These are phyloP conservation scores for Amphicarpaea edgeworthii DNA, from an alignment of 306 rosid species.

Conservation along the genomic window DNA sequence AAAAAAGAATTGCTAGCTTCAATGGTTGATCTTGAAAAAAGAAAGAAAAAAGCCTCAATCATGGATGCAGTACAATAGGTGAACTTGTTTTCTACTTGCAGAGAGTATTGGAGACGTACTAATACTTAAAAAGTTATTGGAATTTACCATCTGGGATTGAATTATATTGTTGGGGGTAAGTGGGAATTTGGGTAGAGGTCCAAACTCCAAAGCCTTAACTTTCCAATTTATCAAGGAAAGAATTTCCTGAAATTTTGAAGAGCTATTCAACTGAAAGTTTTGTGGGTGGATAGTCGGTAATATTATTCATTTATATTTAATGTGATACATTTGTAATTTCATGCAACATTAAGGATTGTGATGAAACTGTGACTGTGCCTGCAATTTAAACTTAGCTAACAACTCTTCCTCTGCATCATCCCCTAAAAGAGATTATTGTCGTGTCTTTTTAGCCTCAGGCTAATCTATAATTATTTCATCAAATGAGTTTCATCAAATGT, in stretches of 20 bases:
- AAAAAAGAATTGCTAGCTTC: slow-evolving; percentile 6
- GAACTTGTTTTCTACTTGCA: slow-evolving; percentile 9
- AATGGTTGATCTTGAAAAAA: neutral
- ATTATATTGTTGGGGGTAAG: neutral
- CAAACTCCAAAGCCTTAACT: neutral
- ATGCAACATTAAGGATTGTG: neutral
- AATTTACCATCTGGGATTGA: slow-evolving; percentile 6
- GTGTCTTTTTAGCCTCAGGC: neutral
- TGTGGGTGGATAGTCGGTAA: neutral
- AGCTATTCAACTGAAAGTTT: neutral
- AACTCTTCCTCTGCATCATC: neutral
- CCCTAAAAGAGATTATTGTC: neutral
- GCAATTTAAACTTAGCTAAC: neutral
- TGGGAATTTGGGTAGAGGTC: neutral
- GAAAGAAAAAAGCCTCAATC: neutral
- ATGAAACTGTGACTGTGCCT: neutral
- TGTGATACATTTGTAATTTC: neutral
- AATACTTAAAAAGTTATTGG: neutral
- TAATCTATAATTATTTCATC: slow-evolving; percentile 18
- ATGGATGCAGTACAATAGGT: neutral
- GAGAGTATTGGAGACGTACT: neutral
- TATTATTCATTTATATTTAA: neutral
- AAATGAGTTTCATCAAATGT: neutral
- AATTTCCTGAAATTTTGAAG: neutral
- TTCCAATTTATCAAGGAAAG: neutral